These are phyloP conservation scores for Pythium vanterpoolii DNA, from an alignment of 352 stramenopile genomes.

Conservation along the genomic window DNA sequence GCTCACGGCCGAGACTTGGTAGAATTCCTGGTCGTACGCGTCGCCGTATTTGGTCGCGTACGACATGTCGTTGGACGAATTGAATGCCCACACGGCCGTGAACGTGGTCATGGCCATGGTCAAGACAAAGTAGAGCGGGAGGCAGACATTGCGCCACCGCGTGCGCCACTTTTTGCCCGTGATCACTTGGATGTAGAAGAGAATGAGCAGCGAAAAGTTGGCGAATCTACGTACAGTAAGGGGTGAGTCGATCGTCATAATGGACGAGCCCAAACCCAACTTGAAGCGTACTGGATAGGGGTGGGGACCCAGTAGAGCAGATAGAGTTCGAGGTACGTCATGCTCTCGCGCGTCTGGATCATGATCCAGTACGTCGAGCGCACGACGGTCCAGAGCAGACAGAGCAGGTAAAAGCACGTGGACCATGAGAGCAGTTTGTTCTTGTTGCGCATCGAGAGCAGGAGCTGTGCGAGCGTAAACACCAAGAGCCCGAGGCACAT, in stretches of 20 bases:
- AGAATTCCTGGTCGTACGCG: conserved; percentile 84
- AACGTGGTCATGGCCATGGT: conserved; percentile 83
- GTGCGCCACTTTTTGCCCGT: conserved; percentile 70
- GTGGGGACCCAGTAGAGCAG: conserved; percentile 85
- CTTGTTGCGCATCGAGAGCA: conserved; percentile 66
- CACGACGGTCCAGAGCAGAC: conserved; percentile 79
- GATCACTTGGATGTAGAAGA: conserved; percentile 89
- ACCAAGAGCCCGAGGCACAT: conserved; percentile 76
- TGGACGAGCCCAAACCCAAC: no score
- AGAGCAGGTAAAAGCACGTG: conserved; percentile 77
- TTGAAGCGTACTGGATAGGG: conserved; percentile 59
- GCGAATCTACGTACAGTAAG: conserved; percentile 40
- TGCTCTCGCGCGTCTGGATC: conserved; percentile 65
- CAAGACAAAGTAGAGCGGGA: conserved; percentile 79
- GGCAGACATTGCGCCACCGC: conserved; percentile 74
- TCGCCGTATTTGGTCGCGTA: conserved; percentile 61
- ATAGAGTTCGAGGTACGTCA: conserved; percentile 82
- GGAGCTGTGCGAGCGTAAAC: conserved; percentile 67
- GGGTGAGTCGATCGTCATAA: neutral
- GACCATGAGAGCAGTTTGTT: conserved; percentile 85
- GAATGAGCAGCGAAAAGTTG: conserved; percentile 85
- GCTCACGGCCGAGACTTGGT: conserved; percentile 66
- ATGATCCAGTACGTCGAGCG: conserved; percentile 83
- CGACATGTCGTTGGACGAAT: conserved; percentile 80
- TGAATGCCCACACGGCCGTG: conserved; percentile 83